Base-by-base conservation (phyloP, 2,329 filamentous ascomycete species). In the Sporothrix brasiliensis region DNA sequence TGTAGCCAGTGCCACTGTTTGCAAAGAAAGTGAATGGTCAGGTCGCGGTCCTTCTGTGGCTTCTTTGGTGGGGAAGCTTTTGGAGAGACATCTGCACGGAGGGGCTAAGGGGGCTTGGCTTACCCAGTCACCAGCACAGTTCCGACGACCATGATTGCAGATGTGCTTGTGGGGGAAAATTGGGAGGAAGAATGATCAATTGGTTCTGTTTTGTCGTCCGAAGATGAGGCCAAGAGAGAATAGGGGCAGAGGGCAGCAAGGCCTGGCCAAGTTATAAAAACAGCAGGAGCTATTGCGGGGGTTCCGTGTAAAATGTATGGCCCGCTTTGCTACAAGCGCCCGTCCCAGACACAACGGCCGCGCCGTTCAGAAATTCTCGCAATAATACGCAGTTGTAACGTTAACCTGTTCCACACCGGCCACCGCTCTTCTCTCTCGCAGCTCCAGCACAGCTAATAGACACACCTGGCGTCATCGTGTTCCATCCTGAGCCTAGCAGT, bases 81-180 rank as follows among this genome's bases (percentile, higher is more conserved):
- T 71, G 78, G 75, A 72, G n/a, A 27, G 16, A n/a, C 21, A n/a
- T 52, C 19, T 30, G 50, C 13, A 39, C 24, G 66, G 65, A 39
- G 41, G 67, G 50, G 52, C 58, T 53, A 60, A 49, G 47, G 27
- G 39, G 68, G 67, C 44, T 69, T 54, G 76, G 76, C 89, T 84
- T 89, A 97, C 94, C 94, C 94, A 77, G 94, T 94, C 79, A 97
- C 89, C 78, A 97, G 88, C 79, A 97, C 92, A 73, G 93, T 95
- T 84, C 93, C 92, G 76, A 92, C 87, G 80, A 90, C 82, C 92
- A 96, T 96, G 74, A 74, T 83, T 75, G 73, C 72, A 71, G 71
- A 70, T 69, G 53, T 60, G 49, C 27, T 6, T 44, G 30, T 9
- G 16, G 9, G 11, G 47, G 4, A n/a, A 5, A 71, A 56, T 34